Base-by-base conservation (phyloP, 2,329 filamentous ascomycete species). In the Talaromyces sp. region DNA sequence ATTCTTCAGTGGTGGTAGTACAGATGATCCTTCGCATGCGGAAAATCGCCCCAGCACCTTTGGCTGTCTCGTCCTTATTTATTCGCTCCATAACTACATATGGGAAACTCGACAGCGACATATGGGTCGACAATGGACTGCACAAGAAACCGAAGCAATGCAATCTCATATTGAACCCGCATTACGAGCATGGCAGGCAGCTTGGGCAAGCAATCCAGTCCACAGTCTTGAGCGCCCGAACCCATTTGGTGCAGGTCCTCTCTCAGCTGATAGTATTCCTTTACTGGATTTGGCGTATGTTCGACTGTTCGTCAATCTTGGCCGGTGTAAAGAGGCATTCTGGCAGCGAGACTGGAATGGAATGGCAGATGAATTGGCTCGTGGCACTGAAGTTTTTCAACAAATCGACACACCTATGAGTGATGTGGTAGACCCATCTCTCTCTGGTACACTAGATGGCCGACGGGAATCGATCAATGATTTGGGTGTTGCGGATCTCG, bases 41-140 rank as follows among this genome's bases (percentile, higher is more conserved):
- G 86, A 90, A 30, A 78, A 94, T 43, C 85, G 84, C 60, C 91
- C 91, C 0, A 97, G 93, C 74, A 92, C 91, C 0, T 96, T 96
- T 70, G 94, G 93, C 8, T 96, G 91, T 69, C 80, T 97, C 27
- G 83, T 97, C 5, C 77, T 99, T 57, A 97, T 97, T 69, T 93
- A 96, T 68, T 92, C 94, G 3, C 80, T 97, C 20, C 94, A 97
- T 75, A 97, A 97, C 64, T 97, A 96, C 72, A 97, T 97, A 40
- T 97, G 94, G 94, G 93, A 97, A 74, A 97, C 92, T 0, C 83
- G 93, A 20, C 92, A 96, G 72, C 82, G 91, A 47, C 92, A 97
- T 63, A 87, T 92, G 63, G 91, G 89, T 63, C 87, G 91, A 57
- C 81, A 91, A 44, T 97, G 93, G 93, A 96, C 91, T 2, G 85